Evolutionary conservation across 768 basidiomycete species (phyloP).

Genomic region (Dictyophora rubrovolvata): DNA sequence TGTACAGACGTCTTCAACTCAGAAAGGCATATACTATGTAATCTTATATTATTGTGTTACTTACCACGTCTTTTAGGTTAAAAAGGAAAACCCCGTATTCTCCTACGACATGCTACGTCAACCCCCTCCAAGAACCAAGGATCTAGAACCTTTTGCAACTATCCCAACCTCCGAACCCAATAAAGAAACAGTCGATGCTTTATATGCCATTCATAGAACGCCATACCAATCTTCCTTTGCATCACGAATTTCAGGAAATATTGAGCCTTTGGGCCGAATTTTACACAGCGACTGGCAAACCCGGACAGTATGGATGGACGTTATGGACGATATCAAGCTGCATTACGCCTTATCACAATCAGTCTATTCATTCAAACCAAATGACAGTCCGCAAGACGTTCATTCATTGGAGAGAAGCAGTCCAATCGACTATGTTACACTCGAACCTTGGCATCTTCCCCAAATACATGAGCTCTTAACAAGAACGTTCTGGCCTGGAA

Average conservation of each 20-base stretch:
- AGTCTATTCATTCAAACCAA: conserved; percentile 16
- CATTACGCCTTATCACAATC: conserved; percentile 58
- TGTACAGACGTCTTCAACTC: background rate
- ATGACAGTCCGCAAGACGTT: conserved; percentile 44
- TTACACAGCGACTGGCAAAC: conserved; percentile 68
- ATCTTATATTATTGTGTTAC: background rate
- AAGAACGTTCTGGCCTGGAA: conserved; percentile 66
- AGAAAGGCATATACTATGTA: background rate
- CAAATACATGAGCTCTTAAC: conserved; percentile 66
- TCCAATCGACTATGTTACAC: conserved; percentile 54
- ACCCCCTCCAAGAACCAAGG: background rate
- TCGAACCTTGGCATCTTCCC: conserved; percentile 47
- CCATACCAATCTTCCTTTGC: conserved; percentile 57
- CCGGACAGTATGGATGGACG: conserved; percentile 58
- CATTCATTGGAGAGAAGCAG: conserved; percentile 30
- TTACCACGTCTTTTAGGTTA: background rate
- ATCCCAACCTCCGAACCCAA: conserved; percentile 18
- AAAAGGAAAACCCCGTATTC: background rate
- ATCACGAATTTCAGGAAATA: conserved; percentile 46
- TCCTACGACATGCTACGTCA: conserved; percentile 1
- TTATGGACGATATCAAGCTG: conserved; percentile 62
- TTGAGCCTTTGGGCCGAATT: conserved; percentile 22
- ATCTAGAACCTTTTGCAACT: conserved; percentile 21
- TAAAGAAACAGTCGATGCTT: conserved; percentile 34
- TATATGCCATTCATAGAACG: conserved; percentile 50